Percentiles rank a stretch among this genome's conserved stretches.
Evolutionary conservation across 768 basidiomycete genomes (phyloP).

Genomic region (Suillus discolor): DNA sequence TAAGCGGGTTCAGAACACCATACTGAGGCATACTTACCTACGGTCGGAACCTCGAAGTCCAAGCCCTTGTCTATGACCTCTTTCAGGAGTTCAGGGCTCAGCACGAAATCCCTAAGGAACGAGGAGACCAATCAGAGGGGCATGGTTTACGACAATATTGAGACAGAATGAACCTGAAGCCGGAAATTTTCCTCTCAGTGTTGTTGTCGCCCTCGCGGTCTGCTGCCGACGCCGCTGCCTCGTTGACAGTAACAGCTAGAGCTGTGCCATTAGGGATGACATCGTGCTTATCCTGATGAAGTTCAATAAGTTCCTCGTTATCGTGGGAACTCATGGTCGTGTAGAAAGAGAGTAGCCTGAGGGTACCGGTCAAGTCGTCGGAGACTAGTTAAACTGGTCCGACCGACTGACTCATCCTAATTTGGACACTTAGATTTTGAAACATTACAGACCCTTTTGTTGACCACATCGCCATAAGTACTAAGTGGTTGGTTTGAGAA

Average conservation of each 20-base stretch:
- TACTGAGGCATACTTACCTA: conserved; percentile 66
- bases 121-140: neutral
- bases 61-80: too few species aligned
- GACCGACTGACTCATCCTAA: neutral
- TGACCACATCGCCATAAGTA: neutral
- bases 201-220: conserved; percentile 70
- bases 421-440: neutral
- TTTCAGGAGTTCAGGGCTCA: too few species aligned
- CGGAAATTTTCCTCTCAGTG: conserved; percentile 56
- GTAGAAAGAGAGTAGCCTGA: conserved; percentile 20
- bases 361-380: too few species aligned
- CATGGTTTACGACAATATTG: neutral
- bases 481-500: neutral
- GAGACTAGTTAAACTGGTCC: too few species aligned
- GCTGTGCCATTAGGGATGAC: conserved; percentile 61
- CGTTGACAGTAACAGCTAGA: conserved; percentile 48
- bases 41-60: conserved; percentile 39
- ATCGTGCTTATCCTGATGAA: conserved; percentile 83
- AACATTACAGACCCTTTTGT: neutral
- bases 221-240: conserved; percentile 45
- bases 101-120: too few species aligned
- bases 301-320: conserved; percentile 91
- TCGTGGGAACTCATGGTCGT: conserved; percentile 76
- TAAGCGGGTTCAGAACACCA: conserved; percentile 7
- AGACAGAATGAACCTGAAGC: conserved; percentile 73